Base-by-base conservation (phyloP, 2,329 filamentous ascomycete genomes). In the Xylaria sp. region DNA sequence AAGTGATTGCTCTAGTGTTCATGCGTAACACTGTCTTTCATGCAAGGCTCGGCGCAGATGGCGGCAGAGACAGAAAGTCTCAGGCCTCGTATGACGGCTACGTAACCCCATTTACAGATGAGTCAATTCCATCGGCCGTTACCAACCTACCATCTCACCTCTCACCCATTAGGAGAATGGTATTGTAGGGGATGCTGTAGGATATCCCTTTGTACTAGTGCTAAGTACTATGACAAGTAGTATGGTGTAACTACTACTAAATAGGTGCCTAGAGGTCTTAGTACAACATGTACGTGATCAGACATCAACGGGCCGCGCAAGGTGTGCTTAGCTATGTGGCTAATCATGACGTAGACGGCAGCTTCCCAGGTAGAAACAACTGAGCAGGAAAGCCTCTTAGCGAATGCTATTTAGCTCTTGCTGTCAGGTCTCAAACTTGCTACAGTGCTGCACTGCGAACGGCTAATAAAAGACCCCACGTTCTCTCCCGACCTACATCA, bases 381-480 rank as follows among this genome's bases (percentile, higher is more conserved):
- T 36, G 21, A 51, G 56, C 61, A 47, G 27, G 47, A 50, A 47
- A 34, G n/a, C 19, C 19, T 27, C 47, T 3, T 3, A 27, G 14
- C 11, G 24, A 9, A 32, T 34, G 21, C n/a, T 39, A 12, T 4
- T 7, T 57, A 61, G 58, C 34, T 39, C 42, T 58, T 57, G 64
- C 9, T 53, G 32, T 45, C 39, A 54, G 47, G 19, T 7, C 21
- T 19, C 24, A 51, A 24, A 8, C 2, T 12, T 51, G 48, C 19
- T 6, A 51, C 24, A 51, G 48, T 51, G 3, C 48, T 30, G 19
- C 9, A 50, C 24, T 51, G n/a, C 14, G 12, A n/a, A 4, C 14
- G 14, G 64, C 53, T 57, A 9, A 62, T 67, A 69, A 67, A 69
- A 67, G 54, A 69, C 59, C 64, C 67, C 67, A 27, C 64, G 67